Base-by-base conservation (phyloP, 805 yeast genomes). In the Kuraishia cidri region DNA sequence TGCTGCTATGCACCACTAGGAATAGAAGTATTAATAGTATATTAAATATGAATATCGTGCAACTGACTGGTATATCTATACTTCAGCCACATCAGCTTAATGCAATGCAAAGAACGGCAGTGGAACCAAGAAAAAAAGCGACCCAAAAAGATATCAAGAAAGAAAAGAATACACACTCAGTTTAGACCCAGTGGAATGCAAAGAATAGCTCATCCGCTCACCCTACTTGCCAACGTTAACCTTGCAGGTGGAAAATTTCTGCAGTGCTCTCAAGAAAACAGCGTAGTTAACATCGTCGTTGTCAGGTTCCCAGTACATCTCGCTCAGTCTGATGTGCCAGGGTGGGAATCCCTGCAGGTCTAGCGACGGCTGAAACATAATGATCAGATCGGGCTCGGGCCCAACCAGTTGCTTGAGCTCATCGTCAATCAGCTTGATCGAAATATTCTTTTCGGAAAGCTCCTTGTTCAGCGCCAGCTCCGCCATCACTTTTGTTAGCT, bases 321-420 rank as follows among this genome's bases (percentile, higher is more conserved):
- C 98, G 5, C 87, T 73, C 33, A 94, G 69, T 40, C 98, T 72
- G 23, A 86, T 74, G 50, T 90, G 97, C 98, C 98, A 92, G 19
- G 98, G 98, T 14, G 97, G 97, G 54, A 79, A 92, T 12, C 95
- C 97, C 56, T 87, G 94, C 31, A 92, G 67, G 52, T 87, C 94
- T 41, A 92, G 64, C 9, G 68, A 65, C n/a, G 97, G 95, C 14
- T 86, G 86, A 53, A 90, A 92, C 33, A 83, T 60, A 20, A 92
- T 64, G 30, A 92, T 62, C 41, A 92, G 66, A 52, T 92, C 98
- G 0, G 98, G 97, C 52, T 92, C 98, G n/a, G 66, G 68, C 1
- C 95, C 92, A 11, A 87, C 92, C 33, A 86, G 62, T 44, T 76
- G 84, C 24, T 64, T 64, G 39, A 81, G 63, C 48, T 82, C 87